phyloP scores from a whole-genome alignment of 306 rosid species.

The Lupinus albus region DNA sequence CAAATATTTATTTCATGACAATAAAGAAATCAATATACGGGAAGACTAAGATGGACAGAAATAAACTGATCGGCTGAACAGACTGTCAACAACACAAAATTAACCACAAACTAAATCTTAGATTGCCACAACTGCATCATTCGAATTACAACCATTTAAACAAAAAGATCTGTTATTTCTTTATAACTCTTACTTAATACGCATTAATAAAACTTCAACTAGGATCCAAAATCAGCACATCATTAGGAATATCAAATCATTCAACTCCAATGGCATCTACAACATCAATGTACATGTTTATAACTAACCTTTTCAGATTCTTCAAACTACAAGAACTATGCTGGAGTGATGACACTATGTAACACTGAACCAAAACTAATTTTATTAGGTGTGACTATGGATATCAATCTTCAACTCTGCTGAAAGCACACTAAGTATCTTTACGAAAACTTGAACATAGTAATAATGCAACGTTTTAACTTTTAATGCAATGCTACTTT shows the following conservation, averaged over 20 bases:
- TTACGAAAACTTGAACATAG: background rate
- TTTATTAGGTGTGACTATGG: background rate
- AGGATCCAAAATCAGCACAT: background rate
- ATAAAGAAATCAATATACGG: too few species aligned
- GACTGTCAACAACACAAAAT: slow-evolving; percentile 11
- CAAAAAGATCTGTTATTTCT: background rate
- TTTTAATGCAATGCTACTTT: background rate
- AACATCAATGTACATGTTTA: background rate
- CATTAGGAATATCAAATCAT: background rate
- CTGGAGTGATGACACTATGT: background rate
- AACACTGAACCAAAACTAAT: slow-evolving; percentile 13
- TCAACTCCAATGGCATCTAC: background rate
- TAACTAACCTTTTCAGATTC: background rate
- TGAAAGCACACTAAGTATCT: slow-evolving; percentile 1
- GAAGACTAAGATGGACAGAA: too few species aligned
- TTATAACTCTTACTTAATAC: background rate
- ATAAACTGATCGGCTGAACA: background rate
- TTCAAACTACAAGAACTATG: background rate
- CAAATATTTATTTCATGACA: too few species aligned
- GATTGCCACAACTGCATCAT: background rate
- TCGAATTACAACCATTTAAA: background rate
- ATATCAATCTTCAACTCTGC: background rate
- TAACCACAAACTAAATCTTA: background rate
- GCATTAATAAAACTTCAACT: background rate
- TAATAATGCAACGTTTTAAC: background rate